phyloP scores from a whole-genome alignment of 345 rosid genomes.

The Eucalyptus cloeziana region DNA sequence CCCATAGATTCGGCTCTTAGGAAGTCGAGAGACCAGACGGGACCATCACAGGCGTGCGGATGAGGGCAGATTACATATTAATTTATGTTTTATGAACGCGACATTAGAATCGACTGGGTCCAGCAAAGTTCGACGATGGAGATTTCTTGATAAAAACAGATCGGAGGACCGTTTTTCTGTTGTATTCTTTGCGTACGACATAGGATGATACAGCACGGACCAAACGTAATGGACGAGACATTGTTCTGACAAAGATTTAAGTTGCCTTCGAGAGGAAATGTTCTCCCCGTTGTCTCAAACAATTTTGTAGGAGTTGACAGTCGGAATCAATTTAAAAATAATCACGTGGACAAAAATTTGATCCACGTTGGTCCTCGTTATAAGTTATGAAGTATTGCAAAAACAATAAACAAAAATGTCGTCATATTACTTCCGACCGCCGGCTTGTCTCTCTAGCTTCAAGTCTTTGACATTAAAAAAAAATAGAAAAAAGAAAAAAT shows the following conservation, averaged over 20 bases:
- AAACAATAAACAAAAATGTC: not conserved
- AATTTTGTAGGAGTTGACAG: not conserved
- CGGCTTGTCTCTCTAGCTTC: not conserved
- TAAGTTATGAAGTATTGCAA: not conserved
- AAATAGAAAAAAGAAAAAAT: not conserved
- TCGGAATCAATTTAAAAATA: not conserved
- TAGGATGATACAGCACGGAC: not conserved
- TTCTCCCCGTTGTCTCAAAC: not conserved
- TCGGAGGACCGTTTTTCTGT: not conserved
- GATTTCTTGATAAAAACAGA: not conserved
- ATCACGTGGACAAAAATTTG: not conserved
- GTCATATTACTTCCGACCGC: not conserved
- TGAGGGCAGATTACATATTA: not conserved
- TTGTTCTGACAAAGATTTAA: not conserved
- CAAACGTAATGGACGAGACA: not conserved
- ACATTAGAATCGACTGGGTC: not conserved
- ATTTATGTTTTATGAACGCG: not conserved
- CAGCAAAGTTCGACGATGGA: not conserved
- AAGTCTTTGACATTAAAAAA: not conserved
- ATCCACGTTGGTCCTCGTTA: not conserved
- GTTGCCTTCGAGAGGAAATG: not conserved
- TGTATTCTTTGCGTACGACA: not conserved
- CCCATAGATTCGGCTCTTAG: not conserved
- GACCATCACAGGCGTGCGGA: not conserved
- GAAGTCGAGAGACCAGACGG: not conserved